phyloP scores from a whole-genome alignment of 2,329 filamentous ascomycete genomes.

The Alternaria gansuensis region DNA sequence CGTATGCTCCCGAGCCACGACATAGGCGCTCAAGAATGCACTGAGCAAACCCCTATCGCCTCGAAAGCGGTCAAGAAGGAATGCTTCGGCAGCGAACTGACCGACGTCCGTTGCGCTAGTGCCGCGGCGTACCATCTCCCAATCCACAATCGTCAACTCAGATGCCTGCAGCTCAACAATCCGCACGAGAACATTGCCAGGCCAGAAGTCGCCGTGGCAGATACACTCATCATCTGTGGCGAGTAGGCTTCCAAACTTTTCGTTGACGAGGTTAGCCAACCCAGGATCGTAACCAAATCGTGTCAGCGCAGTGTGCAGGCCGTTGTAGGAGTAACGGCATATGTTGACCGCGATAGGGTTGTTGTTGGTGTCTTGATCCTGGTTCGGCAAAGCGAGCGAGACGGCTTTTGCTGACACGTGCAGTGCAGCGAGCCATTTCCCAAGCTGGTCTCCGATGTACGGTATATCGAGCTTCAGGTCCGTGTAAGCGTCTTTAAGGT shows the following conservation, averaged over 20 bases:
- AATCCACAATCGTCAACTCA: conserved; percentile 49
- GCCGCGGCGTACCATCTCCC: conserved; percentile 50
- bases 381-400: conserved; percentile 19
- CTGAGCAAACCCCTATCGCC: conserved; percentile 39
- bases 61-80: conserved; percentile 48
- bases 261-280: conserved; percentile 40
- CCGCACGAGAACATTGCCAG: conserved; percentile 49
- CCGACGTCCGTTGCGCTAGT: conserved; percentile 50
- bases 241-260: conserved; percentile 40
- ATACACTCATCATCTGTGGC: conserved; percentile 45
- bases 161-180: neutral
- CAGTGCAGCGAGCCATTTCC: conserved; percentile 46
- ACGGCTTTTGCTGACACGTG: conserved; percentile 31
- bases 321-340: conserved; percentile 45
- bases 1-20: conserved; percentile 5
- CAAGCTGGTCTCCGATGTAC: conserved; percentile 38
- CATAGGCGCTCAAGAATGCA: conserved; percentile 44
- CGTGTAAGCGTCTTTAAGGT: conserved; percentile 47
- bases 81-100: conserved; percentile 52
- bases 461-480: conserved; percentile 31
- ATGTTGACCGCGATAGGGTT: conserved; percentile 41
- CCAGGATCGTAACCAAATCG: conserved; percentile 35
- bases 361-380: conserved; percentile 25
- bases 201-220: conserved; percentile 55
- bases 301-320: conserved; percentile 35